phyloP scores from a whole-genome alignment of 2,329 filamentous ascomycete species.

The Fusarium transvaalense region DNA sequence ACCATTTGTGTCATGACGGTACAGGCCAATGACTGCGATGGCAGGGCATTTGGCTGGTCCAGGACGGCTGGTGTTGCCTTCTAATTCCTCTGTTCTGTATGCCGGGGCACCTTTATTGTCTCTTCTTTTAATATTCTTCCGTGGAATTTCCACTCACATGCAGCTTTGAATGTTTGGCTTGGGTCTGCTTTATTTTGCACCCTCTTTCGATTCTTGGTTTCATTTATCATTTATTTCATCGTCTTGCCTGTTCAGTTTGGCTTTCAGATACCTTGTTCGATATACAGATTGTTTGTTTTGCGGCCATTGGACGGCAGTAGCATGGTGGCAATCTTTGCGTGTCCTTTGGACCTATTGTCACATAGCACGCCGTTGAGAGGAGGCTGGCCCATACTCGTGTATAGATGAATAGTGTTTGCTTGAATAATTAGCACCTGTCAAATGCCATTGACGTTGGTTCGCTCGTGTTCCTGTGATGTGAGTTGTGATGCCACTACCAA shows the following conservation, averaged over 20 bases:
- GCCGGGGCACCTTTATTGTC: conserved; percentile 56
- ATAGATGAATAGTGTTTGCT: conserved; percentile 54
- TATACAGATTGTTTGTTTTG: conserved; percentile 59
- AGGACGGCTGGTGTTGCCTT: conserved; percentile 59
- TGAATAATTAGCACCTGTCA: conserved; percentile 51
- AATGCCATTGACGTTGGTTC: conserved; percentile 1
- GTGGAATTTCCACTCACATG: conserved; percentile 22
- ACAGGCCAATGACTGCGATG: conserved; percentile 61
- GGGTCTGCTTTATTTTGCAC: conserved; percentile 35
- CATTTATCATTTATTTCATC: conserved; percentile 39
- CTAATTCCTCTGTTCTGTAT: conserved; percentile 57
- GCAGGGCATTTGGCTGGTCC: conserved; percentile 64
- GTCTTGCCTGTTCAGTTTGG: conserved; percentile 44
- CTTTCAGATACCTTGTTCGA: conserved; percentile 72
- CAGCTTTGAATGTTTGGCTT: conserved; percentile 36
- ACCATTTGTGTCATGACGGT: conserved; percentile 50
- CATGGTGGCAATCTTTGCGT: conserved; percentile 36
- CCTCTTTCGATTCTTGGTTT: conserved; percentile 44
- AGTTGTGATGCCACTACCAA: background rate
- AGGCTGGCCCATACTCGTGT: conserved; percentile 52
- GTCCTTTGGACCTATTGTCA: conserved; percentile 16
- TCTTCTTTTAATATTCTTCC: conserved; percentile 48
- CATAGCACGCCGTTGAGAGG: conserved; percentile 42
- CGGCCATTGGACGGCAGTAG: conserved; percentile 44
- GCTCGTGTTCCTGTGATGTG: background rate